Evolutionary conservation across 148 eudicot species (phyloP).

Genomic region (Vaccinium darrowii): DNA sequence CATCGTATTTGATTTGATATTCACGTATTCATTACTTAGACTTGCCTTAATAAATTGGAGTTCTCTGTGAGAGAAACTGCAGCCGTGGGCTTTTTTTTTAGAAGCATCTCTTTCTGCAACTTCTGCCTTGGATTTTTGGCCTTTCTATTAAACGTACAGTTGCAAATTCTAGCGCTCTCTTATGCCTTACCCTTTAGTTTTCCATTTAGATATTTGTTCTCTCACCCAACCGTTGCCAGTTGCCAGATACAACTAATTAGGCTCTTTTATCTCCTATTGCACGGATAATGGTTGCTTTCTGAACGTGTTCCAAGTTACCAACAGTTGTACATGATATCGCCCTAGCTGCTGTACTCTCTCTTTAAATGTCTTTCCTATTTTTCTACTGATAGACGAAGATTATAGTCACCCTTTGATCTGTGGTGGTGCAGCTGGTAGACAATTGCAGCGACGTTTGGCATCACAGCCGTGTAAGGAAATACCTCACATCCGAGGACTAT

Average conservation of each 20-base stretch:
- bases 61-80: background rate
- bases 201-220: background rate
- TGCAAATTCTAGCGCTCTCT: background rate
- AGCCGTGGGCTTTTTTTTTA: background rate
- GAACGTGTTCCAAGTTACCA: background rate
- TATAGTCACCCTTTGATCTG: background rate
- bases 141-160: background rate
- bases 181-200: background rate
- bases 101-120: conserved; percentile 1
- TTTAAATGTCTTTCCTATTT: background rate
- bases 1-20: background rate
- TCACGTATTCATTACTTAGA: background rate
- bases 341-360: background rate
- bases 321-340: background rate
- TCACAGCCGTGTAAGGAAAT: conserved; percentile 73
- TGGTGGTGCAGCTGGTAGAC: conserved; percentile 59
- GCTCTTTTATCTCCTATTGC: background rate
- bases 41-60: background rate
- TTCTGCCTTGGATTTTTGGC: background rate
- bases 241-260: background rate
- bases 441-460: conserved; percentile 68
- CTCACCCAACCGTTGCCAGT: background rate
- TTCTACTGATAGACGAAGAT: background rate
- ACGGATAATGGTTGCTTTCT: background rate
- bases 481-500: conserved; percentile 73